phyloP scores from a whole-genome alignment of 371 early-diverging fungal genomes.

The Thermomucor indicae-seudaticae region DNA sequence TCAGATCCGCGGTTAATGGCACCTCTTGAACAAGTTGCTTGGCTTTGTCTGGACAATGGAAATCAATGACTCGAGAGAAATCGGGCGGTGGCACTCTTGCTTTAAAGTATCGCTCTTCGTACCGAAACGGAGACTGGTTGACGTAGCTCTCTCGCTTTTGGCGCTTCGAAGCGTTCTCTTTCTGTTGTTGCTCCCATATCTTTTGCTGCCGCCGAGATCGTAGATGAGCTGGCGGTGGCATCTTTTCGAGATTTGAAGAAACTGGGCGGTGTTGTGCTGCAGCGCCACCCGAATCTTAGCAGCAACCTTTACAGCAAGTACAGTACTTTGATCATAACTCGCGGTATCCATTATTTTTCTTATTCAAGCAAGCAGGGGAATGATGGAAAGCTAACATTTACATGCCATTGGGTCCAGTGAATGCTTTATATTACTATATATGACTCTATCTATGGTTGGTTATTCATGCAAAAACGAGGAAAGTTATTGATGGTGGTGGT shows the following conservation, averaged over 20 bases:
- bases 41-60: constrained; percentile 19
- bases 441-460: background rate
- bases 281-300: too few species aligned
- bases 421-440: background rate
- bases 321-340: too few species aligned
- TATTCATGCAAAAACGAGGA: too few species aligned
- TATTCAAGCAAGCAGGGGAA: background rate
- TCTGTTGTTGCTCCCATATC: constrained; percentile 27
- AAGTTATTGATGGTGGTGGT: constrained; percentile 14
- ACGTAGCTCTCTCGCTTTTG: constrained; percentile 26
- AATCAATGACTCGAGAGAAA: constrained; percentile 56
- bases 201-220: constrained; percentile 39
- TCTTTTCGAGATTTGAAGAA: too few species aligned
- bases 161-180: constrained; percentile 20
- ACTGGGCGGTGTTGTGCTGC: too few species aligned
- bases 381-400: too few species aligned
- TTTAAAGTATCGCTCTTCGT: constrained; percentile 70
- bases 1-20: background rate
- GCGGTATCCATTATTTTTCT: background rate
- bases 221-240: too few species aligned
- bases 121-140: constrained; percentile 75
- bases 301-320: too few species aligned
- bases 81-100: constrained; percentile 55
- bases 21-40: constrained; percentile 25
- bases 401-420: too few species aligned